Percentiles rank a stretch among this genome's conserved stretches.
These are phyloP conservation scores for Taphrina wiesneri DNA, from an alignment of 1,139 yeast species.

Conservation along the genomic window DNA sequence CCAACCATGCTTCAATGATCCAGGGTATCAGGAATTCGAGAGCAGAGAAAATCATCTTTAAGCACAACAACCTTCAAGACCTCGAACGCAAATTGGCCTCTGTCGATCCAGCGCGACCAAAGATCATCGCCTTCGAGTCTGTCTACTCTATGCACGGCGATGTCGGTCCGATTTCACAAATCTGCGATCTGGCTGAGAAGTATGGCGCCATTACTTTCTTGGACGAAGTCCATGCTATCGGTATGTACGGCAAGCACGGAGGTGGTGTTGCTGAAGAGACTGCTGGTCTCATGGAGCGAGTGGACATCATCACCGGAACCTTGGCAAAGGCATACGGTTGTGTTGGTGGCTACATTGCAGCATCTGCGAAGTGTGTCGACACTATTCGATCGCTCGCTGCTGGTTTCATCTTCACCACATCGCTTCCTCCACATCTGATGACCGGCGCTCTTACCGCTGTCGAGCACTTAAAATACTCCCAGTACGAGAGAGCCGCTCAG, in stretches of 20 bases:
- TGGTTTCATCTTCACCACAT: constrained; percentile 93
- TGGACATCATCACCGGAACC: constrained; percentile 96
- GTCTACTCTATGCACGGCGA: constrained; percentile 99
- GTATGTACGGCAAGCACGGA: constrained; percentile 98
- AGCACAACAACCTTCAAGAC: constrained; percentile 82
- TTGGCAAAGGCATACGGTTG: constrained; percentile 95
- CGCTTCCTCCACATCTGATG: constrained; percentile 97
- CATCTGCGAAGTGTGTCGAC: constrained; percentile 77
- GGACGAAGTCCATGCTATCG: constrained; percentile 99
- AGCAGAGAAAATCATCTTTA: constrained; percentile 82
- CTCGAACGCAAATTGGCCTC: constrained; percentile 73
- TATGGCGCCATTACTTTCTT: constrained; percentile 95
- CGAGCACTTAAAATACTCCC: constrained; percentile 75
- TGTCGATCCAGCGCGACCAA: constrained; percentile 83
- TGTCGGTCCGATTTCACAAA: constrained; percentile 85
- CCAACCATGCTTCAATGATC: constrained; percentile 97
- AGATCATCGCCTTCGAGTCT: constrained; percentile 93
- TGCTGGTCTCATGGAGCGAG: constrained; percentile 85
- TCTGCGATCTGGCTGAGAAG: constrained; percentile 94
- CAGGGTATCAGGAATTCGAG: constrained; percentile 91
- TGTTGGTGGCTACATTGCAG: constrained; percentile 97
- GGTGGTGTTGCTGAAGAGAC: constrained; percentile 99
- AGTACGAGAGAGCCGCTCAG: constrained; percentile 76
- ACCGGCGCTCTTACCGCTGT: constrained; percentile 90
- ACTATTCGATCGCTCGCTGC: constrained; percentile 97